phyloP scores from a whole-genome alignment of 495 filamentous ascomycete species.

The Halenospora varia region DNA sequence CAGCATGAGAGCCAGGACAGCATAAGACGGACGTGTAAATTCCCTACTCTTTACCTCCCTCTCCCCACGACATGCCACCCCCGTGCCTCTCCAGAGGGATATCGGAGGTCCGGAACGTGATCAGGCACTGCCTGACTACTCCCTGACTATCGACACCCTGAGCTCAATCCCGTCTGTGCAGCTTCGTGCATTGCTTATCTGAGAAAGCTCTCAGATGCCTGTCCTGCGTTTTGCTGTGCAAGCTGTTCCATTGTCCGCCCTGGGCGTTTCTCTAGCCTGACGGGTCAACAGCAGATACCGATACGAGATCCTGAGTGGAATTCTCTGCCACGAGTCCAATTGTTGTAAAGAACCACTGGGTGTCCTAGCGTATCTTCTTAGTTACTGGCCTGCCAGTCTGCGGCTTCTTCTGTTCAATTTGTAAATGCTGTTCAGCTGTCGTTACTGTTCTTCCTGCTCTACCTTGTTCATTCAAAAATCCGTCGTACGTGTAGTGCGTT shows the following conservation, averaged over 20 bases:
- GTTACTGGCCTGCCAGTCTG: neutral
- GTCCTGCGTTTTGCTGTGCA: neutral
- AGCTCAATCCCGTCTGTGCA: neutral
- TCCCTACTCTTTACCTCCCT: neutral
- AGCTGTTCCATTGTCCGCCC: neutral
- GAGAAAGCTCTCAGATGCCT: neutral
- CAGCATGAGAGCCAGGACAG: neutral
- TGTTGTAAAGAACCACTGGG: neutral
- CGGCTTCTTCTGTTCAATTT: neutral
- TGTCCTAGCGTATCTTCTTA: neutral
- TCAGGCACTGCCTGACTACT: neutral
- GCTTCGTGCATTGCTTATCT: neutral
- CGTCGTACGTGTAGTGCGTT: too few species aligned
- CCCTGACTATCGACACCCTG: neutral
- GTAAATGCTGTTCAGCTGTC: neutral
- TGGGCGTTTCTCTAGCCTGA: neutral
- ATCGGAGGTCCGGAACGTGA: constrained; percentile 1
- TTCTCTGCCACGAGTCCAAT: neutral
- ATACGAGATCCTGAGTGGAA: neutral
- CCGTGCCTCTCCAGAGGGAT: neutral
- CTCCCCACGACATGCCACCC: too few species aligned
- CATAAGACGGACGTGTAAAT: neutral
- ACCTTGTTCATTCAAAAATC: neutral
- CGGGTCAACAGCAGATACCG: too few species aligned
- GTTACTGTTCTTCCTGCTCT: neutral